These are phyloP conservation scores for Lactarius akahatsu DNA, from an alignment of 768 basidiomycete genomes.

Conservation along the genomic window DNA sequence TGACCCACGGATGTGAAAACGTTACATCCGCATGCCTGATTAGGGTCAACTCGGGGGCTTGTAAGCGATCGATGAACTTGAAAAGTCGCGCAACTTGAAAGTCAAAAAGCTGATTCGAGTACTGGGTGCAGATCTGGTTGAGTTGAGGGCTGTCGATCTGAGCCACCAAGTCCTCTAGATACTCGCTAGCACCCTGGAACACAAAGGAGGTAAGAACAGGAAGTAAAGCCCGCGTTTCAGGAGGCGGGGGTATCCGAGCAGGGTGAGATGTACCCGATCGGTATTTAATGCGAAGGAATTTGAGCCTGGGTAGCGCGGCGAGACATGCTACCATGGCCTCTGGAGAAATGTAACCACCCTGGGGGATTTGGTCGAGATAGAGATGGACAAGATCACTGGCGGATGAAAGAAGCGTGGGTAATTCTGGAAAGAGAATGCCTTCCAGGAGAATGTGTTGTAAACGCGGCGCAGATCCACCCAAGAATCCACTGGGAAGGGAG, in stretches of 20 bases:
- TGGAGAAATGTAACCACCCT: background rate
- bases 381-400: background rate
- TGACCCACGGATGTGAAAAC: background rate
- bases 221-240: background rate
- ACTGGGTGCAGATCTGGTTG: background rate
- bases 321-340: background rate
- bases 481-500: background rate
- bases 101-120: background rate
- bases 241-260: background rate
- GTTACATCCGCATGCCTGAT: background rate
- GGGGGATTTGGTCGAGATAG: background rate
- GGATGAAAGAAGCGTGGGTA: background rate
- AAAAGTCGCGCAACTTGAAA: background rate
- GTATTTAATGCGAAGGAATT: background rate
- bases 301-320: background rate
- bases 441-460: background rate
- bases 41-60: background rate
- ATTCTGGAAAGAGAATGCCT: background rate
- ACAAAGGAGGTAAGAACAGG: background rate
- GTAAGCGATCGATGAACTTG: background rate
- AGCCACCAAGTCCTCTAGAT: background rate
- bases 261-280: background rate
- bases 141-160: background rate
- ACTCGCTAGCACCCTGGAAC: background rate
- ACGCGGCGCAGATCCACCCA: background rate